Base-by-base conservation (phyloP, 2,329 filamentous ascomycete species). In the Cladophialophora bantiana region DNA sequence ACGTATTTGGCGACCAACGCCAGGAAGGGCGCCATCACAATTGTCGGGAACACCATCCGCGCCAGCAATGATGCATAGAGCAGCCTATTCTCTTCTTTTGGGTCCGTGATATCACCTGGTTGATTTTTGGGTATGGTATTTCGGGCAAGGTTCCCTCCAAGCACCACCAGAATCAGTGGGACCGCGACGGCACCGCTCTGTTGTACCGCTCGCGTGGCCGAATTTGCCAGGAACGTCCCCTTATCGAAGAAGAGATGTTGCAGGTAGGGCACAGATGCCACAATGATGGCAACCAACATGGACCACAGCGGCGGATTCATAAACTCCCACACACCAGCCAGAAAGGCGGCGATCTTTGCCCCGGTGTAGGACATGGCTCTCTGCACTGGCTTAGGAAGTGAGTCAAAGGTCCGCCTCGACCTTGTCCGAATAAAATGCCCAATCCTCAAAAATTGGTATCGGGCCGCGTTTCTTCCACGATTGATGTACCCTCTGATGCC, bases 251-350 rank as follows among this genome's bases (percentile, higher is more conserved):
- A 97, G 18, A 95, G 81, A 48, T 85, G 83, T 77, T 99, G 94
- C 7, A 99, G 85, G 0, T 83, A 76, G 0, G 95, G 95, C 5
- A 97, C 87, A 0, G 93, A 96, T 2, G 95, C 95, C 5, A 99
- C 91, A 59, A 97, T 81, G 54, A 98, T 89, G n/a, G 95, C 92
- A 45, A 89, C 83, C 38, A 98, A 82, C 95, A 99, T 98, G 35
- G 95, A 94, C 93, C 94, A 98, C 32, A 99, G 88, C 0, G 95
- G 95, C 50, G 95, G 94, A 79, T 98, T 98, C 94, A 99, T 98
- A 78, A 97, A 97, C 56, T 91, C 90, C 91, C 91, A 95, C 12
- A 94, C 77, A 60, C 93, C 93, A 57, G 80, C 80, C 72, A 86
- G 79, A 72, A 92, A 89, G 69, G 77, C 85, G 78, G 72, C 73